phyloP scores from a whole-genome alignment of 2,329 filamentous ascomycete species.

The Sordariomycetes sp. region DNA sequence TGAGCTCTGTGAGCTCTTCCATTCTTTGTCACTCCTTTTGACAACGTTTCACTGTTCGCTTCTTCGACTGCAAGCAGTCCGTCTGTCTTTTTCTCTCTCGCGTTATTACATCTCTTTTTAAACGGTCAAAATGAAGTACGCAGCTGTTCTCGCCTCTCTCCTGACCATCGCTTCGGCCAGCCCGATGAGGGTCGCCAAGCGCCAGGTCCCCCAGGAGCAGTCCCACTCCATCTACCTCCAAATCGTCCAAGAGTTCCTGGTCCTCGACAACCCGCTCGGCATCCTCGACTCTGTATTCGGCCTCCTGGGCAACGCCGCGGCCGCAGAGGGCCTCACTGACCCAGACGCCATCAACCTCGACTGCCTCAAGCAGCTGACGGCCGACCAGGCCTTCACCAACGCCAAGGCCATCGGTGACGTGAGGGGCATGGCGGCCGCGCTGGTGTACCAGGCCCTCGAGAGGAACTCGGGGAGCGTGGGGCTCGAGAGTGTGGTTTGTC shows the following conservation, averaged over 20 bases:
- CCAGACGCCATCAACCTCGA: constrained; percentile 26
- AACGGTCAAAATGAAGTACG: constrained; percentile 9
- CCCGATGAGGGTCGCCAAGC: constrained; percentile 11
- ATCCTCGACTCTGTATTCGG: constrained; percentile 40
- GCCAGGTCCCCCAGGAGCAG: constrained; percentile 46
- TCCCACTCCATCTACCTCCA: constrained; percentile 38
- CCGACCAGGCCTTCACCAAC: constrained; percentile 50
- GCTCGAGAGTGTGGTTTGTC: constrained; percentile 41
- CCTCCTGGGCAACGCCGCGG: constrained; percentile 28
- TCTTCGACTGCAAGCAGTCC: constrained; percentile 3
- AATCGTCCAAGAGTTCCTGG: constrained; percentile 29
- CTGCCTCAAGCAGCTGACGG: constrained; percentile 35
- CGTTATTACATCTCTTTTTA: background rate
- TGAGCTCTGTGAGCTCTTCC: constrained; percentile 6
- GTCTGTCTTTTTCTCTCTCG: background rate
- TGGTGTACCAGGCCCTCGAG: constrained; percentile 45
- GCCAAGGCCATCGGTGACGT: constrained; percentile 41
- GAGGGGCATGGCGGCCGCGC: constrained; percentile 39
- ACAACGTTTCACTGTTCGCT: background rate
- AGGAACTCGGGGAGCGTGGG: constrained; percentile 34
- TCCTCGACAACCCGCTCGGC: constrained; percentile 40
- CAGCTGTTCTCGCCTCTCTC: constrained; percentile 5
- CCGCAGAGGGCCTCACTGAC: constrained; percentile 37
- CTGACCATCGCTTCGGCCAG: constrained; percentile 10
- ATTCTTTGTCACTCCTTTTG: constrained; percentile 4